A percentile compares a stretch with the other conserved stretches of the same genome.
These are phyloP conservation scores for Rhizopus arrhizus DNA, from an alignment of 371 early-diverging fungal species.

Conservation along the genomic window DNA sequence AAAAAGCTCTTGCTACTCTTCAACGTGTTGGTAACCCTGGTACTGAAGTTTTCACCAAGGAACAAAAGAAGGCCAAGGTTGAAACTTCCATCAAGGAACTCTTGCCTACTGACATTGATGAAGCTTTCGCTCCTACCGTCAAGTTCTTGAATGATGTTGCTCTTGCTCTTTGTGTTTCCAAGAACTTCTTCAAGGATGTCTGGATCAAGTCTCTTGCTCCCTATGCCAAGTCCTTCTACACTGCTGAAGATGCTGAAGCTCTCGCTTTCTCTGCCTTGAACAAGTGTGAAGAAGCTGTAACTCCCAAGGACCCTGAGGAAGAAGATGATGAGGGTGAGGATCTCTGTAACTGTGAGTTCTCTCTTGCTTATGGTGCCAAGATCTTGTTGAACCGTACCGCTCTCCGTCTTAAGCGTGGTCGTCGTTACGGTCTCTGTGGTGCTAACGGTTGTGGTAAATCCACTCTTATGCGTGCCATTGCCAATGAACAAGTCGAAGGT, in stretches of 20 bases:
- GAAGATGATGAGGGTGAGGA: conserved; percentile 62
- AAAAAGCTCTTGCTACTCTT: conserved; percentile 53
- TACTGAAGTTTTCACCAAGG: conserved; percentile 40
- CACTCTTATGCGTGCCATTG: conserved; percentile 84
- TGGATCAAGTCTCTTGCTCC: conserved; percentile 51
- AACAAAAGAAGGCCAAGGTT: conserved; percentile 51
- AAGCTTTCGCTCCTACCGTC: conserved; percentile 26
- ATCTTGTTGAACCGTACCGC: conserved; percentile 77
- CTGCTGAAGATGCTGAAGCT: conserved; percentile 32
- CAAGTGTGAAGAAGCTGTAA: conserved; percentile 51
- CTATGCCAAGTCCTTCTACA: conserved; percentile 60
- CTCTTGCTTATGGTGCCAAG: conserved; percentile 82
- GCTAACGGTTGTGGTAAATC: conserved; percentile 89
- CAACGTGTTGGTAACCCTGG: conserved; percentile 42
- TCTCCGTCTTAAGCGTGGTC: conserved; percentile 75
- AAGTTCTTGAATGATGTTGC: conserved; percentile 53
- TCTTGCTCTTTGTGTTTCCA: conserved; percentile 41
- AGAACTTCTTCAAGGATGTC: conserved; percentile 45
- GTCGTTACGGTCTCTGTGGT: conserved; percentile 84
- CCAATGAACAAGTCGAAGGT: conserved; percentile 73
- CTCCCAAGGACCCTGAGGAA: conserved; percentile 34
- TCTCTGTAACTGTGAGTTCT: conserved; percentile 81
- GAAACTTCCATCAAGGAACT: conserved; percentile 42
- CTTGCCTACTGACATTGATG: conserved; percentile 38
- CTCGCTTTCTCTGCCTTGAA: conserved; percentile 39